phyloP scores from a whole-genome alignment of 2,329 filamentous ascomycete species.

The Aspergillus sp. region DNA sequence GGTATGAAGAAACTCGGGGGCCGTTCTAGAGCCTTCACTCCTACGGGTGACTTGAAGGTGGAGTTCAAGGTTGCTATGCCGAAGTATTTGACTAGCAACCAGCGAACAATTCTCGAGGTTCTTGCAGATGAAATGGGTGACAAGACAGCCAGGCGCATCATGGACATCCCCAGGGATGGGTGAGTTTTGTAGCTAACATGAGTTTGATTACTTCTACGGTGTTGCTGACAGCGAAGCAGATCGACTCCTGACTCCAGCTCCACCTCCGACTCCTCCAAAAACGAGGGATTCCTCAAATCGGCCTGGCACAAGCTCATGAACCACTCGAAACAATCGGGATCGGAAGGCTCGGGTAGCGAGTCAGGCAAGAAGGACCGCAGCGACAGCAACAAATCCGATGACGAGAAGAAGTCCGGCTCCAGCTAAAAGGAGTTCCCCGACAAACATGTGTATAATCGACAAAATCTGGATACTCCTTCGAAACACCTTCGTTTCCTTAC shows the following conservation, averaged over 20 bases:
- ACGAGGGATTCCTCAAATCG: constrained; percentile 88
- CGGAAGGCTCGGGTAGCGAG: constrained; percentile 32
- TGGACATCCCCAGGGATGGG: constrained; percentile 68
- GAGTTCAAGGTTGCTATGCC: constrained; percentile 96
- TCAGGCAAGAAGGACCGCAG: constrained; percentile 32
- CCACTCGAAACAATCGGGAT: constrained; percentile 48
- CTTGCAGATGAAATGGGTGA: constrained; percentile 95
- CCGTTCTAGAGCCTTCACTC: constrained; percentile 56
- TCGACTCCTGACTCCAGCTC: constrained; percentile 24
- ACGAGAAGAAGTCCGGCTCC: constrained; percentile 39
- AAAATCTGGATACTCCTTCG: constrained; percentile 23
- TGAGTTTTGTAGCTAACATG: constrained; percentile 41
- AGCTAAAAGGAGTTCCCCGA: constrained; percentile 28
- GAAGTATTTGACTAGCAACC: constrained; percentile 87
- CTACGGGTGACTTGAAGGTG: constrained; percentile 80
- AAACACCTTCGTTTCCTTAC: constrained; percentile 25
- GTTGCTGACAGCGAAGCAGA: constrained; percentile 18
- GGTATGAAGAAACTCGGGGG: constrained; percentile 85
- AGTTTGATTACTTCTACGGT: not conserved
- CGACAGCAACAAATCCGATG: constrained; percentile 25
- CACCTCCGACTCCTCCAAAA: constrained; percentile 61
- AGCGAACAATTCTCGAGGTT: constrained; percentile 91
- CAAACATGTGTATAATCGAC: constrained; percentile 18
- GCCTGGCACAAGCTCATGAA: constrained; percentile 93
- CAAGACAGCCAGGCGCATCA: constrained; percentile 85